Evolutionary conservation across 208 protist genomes (phyloP).

Genomic region (Wallacemonas sp.): DNA sequence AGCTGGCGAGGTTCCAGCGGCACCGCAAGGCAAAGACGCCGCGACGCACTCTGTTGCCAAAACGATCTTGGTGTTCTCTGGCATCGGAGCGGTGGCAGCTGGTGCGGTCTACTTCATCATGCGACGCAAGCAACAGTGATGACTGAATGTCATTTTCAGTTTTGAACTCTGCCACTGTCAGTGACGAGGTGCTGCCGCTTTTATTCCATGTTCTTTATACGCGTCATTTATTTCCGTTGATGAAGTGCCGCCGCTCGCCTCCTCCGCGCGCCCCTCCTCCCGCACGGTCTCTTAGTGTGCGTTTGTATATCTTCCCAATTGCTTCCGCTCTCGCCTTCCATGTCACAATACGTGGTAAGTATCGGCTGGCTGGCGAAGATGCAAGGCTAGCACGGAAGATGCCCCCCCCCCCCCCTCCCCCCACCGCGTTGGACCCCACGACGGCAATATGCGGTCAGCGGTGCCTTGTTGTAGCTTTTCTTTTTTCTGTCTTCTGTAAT

Average conservation of each 20-base stretch:
- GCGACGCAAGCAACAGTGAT: neutral
- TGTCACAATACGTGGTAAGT: no score
- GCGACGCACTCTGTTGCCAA: neutral
- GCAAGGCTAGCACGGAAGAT: no score
- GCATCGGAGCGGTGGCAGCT: conserved; percentile 4
- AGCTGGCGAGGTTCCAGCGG: conserved; percentile 36
- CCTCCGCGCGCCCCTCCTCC: neutral
- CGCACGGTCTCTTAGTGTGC: neutral
- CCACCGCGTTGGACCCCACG: no score
- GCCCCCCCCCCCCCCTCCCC: no score
- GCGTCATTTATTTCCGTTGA: no score
- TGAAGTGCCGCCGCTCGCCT: no score
- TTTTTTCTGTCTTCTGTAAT: neutral
- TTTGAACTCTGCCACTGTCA: neutral
- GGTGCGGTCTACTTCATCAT: neutral
- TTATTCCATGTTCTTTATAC: no score
- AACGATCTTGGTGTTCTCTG: neutral
- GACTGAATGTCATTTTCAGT: neutral
- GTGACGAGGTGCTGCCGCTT: no score
- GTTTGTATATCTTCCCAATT: no score
- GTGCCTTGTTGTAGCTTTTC: neutral
- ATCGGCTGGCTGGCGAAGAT: no score
- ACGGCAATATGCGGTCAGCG: neutral
- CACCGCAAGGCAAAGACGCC: conserved; percentile 14
- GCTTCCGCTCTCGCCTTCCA: no score